Conservation (phyloP, 192 early-diverging fungal species). For the Backusella macrospora region DNA sequence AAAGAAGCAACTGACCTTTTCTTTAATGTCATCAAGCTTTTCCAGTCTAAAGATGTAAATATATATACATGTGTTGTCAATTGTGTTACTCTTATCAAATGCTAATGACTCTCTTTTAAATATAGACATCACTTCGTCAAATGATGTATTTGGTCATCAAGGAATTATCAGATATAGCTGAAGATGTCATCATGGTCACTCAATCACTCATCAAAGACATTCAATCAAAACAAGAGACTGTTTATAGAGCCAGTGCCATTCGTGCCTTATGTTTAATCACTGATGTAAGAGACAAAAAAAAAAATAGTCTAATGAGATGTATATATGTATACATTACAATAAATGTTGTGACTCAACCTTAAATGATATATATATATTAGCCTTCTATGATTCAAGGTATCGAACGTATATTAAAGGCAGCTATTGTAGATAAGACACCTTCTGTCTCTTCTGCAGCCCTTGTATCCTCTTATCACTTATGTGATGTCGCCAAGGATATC, state of each 20-base stretch:
- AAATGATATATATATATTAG: conserved; percentile 42
- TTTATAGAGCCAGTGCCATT: conserved; percentile 96
- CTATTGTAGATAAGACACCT: conserved; percentile 94
- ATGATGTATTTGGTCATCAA: conserved; percentile 98
- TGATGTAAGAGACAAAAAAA: conserved; percentile 62
- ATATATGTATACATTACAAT: neutral
- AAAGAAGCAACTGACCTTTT: conserved; percentile 96
- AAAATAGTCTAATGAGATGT: neutral
- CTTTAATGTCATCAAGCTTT: conserved; percentile 96
- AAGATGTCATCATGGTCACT: conserved; percentile 98
- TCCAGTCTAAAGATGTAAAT: conserved; percentile 90
- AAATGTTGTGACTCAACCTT: neutral
- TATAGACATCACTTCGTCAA: conserved; percentile 88
- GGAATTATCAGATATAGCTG: conserved; percentile 88
- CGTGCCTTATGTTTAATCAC: conserved; percentile 93
- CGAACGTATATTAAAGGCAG: conserved; percentile 94
- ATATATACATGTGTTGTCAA: neutral
- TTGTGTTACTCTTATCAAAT: neutral
- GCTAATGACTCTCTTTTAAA: conserved; percentile 10
- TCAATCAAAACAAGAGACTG: conserved; percentile 89
- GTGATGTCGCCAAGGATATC: conserved; percentile 84
- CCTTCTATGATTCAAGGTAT: conserved; percentile 93
- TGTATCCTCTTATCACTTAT: conserved; percentile 90
- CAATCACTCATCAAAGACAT: conserved; percentile 95
- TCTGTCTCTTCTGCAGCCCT: conserved; percentile 88